Percentiles rank a stretch among this genome's conserved stretches.
These are phyloP conservation scores for Thalia dealbata DNA, from an alignment of 176 grass and related monocot species.

Conservation along the genomic window DNA sequence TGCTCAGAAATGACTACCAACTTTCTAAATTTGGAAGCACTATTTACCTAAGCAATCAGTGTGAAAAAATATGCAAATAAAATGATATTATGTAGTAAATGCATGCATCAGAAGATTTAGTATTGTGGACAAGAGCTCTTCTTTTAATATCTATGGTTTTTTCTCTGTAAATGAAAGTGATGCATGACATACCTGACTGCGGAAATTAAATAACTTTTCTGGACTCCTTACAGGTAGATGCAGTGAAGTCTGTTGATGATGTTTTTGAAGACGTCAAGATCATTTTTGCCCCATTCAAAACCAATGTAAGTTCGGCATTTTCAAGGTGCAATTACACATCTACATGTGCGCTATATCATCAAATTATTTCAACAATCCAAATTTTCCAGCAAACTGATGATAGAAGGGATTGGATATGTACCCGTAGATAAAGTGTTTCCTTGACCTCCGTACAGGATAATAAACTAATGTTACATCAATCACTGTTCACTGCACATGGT, in stretches of 20 bases:
- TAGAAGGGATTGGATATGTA: neutral
- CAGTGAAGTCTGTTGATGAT: constrained; percentile 1
- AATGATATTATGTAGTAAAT: too few relatives aligned
- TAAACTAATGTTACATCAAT: neutral
- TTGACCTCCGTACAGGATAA: neutral
- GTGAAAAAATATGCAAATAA: too few relatives aligned
- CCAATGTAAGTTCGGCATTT: neutral
- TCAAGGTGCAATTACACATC: neutral
- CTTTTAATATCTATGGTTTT: too few relatives aligned
- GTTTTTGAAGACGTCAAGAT: constrained; percentile 15
- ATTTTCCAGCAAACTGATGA: neutral
- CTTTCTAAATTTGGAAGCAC: too few relatives aligned
- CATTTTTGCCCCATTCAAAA: neutral
- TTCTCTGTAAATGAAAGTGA: too few relatives aligned
- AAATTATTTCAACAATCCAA: neutral
- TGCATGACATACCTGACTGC: too few relatives aligned
- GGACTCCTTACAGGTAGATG: constrained; percentile 6
- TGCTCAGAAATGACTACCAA: neutral
- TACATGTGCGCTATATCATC: neutral
- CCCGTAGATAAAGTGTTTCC: neutral
- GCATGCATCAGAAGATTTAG: too few relatives aligned
- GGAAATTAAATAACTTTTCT: neutral
- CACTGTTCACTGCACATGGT: neutral
- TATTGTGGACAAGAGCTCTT: too few relatives aligned
- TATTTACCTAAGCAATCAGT: too few relatives aligned